phyloP scores from a whole-genome alignment of 2,329 filamentous ascomycete genomes.

The Botrytis elliptica region DNA sequence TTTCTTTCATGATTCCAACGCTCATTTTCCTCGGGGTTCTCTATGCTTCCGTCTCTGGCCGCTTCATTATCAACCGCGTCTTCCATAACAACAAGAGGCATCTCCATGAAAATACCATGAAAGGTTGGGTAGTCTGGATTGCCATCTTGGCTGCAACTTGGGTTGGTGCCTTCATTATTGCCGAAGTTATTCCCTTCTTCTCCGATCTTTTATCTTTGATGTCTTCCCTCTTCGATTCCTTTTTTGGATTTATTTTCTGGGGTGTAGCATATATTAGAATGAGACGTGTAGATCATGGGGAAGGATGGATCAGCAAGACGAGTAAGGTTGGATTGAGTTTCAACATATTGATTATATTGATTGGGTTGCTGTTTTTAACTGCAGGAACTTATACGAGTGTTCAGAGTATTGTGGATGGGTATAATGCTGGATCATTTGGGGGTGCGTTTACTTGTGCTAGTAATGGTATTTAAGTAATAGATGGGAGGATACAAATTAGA shows the following conservation, averaged over 20 bases:
- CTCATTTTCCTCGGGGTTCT: constrained; percentile 88
- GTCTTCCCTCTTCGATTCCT: constrained; percentile 89
- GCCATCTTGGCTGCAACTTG: constrained; percentile 72
- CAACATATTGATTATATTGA: constrained; percentile 70
- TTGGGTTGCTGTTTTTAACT: constrained; percentile 77
- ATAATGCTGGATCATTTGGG: constrained; percentile 61
- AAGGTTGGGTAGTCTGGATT: constrained; percentile 79
- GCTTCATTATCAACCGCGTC: constrained; percentile 88
- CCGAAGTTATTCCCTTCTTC: constrained; percentile 93
- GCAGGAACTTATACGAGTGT: constrained; percentile 80
- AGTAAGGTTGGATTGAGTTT: constrained; percentile 51
- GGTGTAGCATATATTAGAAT: constrained; percentile 77
- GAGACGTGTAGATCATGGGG: constrained; percentile 62
- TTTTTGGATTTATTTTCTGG: constrained; percentile 97
- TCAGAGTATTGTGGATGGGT: constrained; percentile 72
- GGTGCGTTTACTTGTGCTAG: constrained; percentile 72
- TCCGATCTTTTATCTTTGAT: constrained; percentile 68
- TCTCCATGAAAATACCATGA: constrained; percentile 74
- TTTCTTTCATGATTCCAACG: constrained; percentile 94
- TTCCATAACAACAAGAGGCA: constrained; percentile 73
- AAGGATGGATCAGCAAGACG: constrained; percentile 41
- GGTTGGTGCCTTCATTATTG: constrained; percentile 88
- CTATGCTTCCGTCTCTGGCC: constrained; percentile 85
- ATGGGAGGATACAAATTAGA: neutral
- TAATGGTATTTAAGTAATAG: constrained; percentile 56